Base-by-base conservation (phyloP, 345 rosid genomes). In the Euclidium syriacum region DNA sequence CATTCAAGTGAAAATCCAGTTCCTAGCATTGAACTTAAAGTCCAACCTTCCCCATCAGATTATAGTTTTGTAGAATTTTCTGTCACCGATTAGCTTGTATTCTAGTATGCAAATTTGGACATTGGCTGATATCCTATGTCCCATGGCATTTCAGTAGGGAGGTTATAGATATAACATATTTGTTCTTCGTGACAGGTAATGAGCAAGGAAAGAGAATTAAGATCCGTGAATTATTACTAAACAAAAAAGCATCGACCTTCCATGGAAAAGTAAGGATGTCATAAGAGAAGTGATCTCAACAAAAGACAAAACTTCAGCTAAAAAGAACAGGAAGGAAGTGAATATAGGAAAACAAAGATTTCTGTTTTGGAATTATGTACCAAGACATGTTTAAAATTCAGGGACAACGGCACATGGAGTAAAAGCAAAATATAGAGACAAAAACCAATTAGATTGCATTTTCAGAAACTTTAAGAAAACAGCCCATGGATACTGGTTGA, bases 41-140 rank as follows among this genome's bases (percentile, higher is more conserved):
- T 51, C 22, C 17, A 68, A 41, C 54, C 23, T 35, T 39, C 35
- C 60, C 10, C 26, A 68, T 59, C 53, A 25, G 32, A 18, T 3
- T 36, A 36, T 19, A 57, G 51, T 14, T 27, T 30, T 6, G 14
- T 20, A 48, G 14, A 67, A 55, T 56, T 38, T 38, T 3, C 18
- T 11, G 16, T 49, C 18, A 7, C 3, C 10, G 3, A 23, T 20
- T 27, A 39, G 39, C 39, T 26, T 47, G 40, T 56, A 47, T 67
- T 36, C 25, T 26, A 47, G 50, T 36, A 66, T 18, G 33, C 15
- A 67, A 22, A 26, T 36, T 25, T 11, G 7, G 41, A 38, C 19
- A 67, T 17, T 7, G 1, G 26, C 4, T 19, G 33, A 16, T 56
- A 39, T 22, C 26, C 20, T 10, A 12, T 25, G 26, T 42, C 38